Evolutionary conservation across 768 basidiomycete species (phyloP).

Genomic region (Phaeotremella skinneri): DNA sequence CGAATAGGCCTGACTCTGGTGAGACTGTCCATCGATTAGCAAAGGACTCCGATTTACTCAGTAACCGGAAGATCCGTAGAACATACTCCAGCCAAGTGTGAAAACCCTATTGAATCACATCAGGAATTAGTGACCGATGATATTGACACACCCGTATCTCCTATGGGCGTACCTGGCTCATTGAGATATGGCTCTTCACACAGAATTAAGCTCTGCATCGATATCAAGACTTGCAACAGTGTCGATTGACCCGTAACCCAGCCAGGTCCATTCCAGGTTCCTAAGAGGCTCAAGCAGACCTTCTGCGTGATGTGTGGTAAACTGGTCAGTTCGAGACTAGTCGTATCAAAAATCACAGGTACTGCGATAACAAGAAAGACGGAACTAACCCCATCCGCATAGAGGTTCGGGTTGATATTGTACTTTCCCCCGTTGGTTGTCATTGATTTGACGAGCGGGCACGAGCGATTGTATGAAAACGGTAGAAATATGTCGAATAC

Average conservation of each 20-base stretch:
- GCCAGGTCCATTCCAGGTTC: conserved; percentile 90
- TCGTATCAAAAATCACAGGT: not conserved
- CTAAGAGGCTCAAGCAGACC: conserved; percentile 85
- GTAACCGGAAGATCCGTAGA: conserved; percentile 18
- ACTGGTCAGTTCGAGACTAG: conserved; percentile 61
- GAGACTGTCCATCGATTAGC: conserved; percentile 18
- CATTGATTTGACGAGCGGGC: conserved; percentile 72
- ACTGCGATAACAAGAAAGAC: not conserved
- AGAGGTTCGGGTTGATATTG: conserved; percentile 91
- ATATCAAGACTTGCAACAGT: conserved; percentile 83
- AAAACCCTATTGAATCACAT: not conserved
- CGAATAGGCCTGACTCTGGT: conserved; percentile 43
- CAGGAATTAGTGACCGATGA: not conserved
- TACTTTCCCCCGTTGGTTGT: conserved; percentile 49
- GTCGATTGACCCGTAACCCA: conserved; percentile 90
- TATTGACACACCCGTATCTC: not conserved
- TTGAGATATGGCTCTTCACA: conserved; percentile 92
- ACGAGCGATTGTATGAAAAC: conserved; percentile 74
- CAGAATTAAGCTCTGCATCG: conserved; percentile 94
- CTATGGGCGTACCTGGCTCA: conserved; percentile 70
- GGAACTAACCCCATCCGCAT: conserved; percentile 58
- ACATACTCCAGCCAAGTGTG: conserved; percentile 26
- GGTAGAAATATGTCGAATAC: conserved; percentile 90
- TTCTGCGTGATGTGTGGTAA: conserved; percentile 54
- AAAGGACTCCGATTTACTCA: not conserved